These are phyloP conservation scores for Scheffersomyces segobiensis DNA, from an alignment of 1,139 yeast genomes.

Conservation along the genomic window DNA sequence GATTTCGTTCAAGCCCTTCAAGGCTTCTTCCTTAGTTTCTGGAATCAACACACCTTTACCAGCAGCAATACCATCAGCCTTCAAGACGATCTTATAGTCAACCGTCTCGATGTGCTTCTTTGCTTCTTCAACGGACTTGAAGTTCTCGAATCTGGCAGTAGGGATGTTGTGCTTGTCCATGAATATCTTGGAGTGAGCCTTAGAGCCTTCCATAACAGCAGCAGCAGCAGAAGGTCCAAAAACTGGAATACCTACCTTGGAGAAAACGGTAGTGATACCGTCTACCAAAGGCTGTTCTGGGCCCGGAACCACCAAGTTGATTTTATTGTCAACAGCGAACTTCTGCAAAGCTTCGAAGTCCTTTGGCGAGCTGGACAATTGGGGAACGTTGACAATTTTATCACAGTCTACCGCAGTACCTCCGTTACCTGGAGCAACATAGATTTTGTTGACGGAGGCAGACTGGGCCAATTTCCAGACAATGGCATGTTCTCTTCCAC, in stretches of 20 bases:
- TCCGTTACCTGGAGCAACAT: constrained; percentile 97
- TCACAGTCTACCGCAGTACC: constrained; percentile 62
- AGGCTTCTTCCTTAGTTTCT: constrained; percentile 77
- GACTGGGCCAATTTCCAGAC: constrained; percentile 91
- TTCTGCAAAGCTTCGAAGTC: constrained; percentile 59
- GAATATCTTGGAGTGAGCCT: constrained; percentile 90
- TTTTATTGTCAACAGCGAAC: constrained; percentile 68
- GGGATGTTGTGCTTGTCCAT: constrained; percentile 93
- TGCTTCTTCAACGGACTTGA: constrained; percentile 75
- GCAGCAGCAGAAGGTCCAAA: constrained; percentile 94
- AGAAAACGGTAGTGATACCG: constrained; percentile 75
- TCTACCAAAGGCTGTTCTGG: constrained; percentile 99
- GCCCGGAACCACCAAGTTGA: constrained; percentile 88
- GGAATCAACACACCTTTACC: constrained; percentile 99
- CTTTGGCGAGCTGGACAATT: constrained; percentile 60
- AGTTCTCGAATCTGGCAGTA: constrained; percentile 86
- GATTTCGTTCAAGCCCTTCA: constrained; percentile 77
- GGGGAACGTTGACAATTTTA: constrained; percentile 70
- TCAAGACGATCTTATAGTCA: constrained; percentile 82
- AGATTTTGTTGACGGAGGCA: constrained; percentile 66
- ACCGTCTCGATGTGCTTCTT: constrained; percentile 63
- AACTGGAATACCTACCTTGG: constrained; percentile 83
- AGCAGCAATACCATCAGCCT: constrained; percentile 98
- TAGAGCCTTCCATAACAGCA: constrained; percentile 95
- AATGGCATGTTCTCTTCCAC: constrained; percentile 98